Conservation (phyloP, 352 stramenopile species). For the Thraustochytrium sp. region DNA sequence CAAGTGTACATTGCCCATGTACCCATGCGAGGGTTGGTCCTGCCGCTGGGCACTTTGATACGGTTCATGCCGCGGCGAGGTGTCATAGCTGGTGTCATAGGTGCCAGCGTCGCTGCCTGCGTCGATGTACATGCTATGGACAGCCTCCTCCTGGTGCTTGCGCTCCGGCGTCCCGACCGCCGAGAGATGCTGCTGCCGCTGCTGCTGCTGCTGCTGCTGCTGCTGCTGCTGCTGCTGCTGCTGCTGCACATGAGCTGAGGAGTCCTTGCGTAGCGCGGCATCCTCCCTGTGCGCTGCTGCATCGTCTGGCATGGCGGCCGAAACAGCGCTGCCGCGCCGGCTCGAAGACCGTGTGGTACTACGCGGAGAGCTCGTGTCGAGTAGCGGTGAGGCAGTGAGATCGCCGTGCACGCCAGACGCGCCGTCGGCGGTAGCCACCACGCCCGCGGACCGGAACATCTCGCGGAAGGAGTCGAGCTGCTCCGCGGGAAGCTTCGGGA, state of each 20-base stretch:
- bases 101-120: too few relatives aligned
- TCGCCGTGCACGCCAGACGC: not conserved
- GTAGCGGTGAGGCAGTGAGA: not conserved
- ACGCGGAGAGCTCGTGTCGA: too few relatives aligned
- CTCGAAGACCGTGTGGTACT: too few relatives aligned
- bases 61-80: too few relatives aligned
- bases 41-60: not conserved
- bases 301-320: not conserved
- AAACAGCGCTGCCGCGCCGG: too few relatives aligned
- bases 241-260: not conserved
- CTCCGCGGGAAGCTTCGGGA: not conserved
- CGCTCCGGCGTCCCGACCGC: too few relatives aligned
- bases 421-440: not conserved
- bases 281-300: not conserved
- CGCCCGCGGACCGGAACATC: not conserved
- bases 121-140: not conserved
- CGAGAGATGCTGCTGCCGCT: not conserved
- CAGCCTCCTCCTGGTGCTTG: not conserved
- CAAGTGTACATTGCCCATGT: not conserved
- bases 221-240: not conserved
- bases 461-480: not conserved
- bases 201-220: not conserved
- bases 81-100: too few relatives aligned
- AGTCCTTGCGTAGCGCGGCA: not conserved
- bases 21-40: not conserved